Evolutionary conservation across 2,329 filamentous ascomycete species (phyloP).

Genomic region (Pyricularia pennisetigena): DNA sequence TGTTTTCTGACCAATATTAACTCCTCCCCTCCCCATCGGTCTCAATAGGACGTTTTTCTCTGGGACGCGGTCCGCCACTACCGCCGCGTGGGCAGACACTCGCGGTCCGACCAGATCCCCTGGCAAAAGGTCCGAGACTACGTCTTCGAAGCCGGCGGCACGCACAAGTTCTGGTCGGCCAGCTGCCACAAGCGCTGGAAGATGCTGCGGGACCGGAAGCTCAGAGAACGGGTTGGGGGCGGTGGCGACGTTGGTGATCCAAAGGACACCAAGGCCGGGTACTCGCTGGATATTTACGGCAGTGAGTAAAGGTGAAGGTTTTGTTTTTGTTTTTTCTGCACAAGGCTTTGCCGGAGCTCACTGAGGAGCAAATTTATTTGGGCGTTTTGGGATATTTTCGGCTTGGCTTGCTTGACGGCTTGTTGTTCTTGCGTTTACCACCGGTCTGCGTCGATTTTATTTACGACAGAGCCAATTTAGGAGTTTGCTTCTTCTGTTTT

Average conservation of each 20-base stretch:
- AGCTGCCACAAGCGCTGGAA: constrained; percentile 51
- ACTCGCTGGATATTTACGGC: neutral
- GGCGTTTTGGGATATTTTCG: neutral
- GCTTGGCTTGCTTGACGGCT: no score
- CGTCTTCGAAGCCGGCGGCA: constrained; percentile 40
- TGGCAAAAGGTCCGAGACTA: constrained; percentile 49
- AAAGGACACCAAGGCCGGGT: neutral
- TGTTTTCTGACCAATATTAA: neutral
- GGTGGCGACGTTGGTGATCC: neutral
- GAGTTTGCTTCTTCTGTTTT: no score
- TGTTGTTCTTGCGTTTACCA: no score
- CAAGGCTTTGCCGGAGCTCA: no score
- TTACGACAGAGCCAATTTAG: no score
- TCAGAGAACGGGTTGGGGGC: neutral
- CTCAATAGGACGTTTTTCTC: constrained; percentile 32
- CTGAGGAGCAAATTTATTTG: neutral
- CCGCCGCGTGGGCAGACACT: constrained; percentile 18
- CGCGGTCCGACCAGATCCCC: constrained; percentile 27
- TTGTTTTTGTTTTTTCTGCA: neutral
- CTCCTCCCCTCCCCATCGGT: no score
- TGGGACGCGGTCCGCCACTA: constrained; percentile 30
- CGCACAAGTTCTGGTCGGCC: constrained; percentile 48
- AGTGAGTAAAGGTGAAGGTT: neutral
- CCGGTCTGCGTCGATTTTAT: no score
- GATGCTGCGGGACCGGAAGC: constrained; percentile 22